phyloP scores from a whole-genome alignment of 2,329 filamentous ascomycete genomes.

The Knufia petricola region DNA sequence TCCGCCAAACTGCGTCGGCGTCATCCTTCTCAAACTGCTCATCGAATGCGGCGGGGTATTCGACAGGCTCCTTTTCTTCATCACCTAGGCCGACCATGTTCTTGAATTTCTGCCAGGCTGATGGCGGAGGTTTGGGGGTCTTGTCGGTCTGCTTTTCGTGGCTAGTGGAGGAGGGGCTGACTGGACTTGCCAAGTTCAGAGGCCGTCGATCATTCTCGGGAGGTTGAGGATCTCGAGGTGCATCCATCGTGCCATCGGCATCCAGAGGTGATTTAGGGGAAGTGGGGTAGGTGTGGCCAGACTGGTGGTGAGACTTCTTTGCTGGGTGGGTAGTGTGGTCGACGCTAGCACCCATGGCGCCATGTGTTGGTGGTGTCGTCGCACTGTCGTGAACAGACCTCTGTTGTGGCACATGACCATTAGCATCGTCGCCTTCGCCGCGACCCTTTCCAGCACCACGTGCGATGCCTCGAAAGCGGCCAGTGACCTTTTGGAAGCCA shows the following conservation, averaged over 20 bases:
- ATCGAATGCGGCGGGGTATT: conserved; percentile 57
- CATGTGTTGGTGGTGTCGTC: neutral
- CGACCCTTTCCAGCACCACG: conserved; percentile 32
- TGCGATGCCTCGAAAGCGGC: conserved; percentile 35
- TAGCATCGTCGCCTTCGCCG: conserved; percentile 28
- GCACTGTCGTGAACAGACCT: neutral
- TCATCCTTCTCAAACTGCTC: conserved; percentile 52
- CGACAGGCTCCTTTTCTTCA: conserved; percentile 19
- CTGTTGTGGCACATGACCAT: conserved; percentile 25
- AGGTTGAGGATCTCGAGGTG: neutral
- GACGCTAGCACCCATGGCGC: neutral
- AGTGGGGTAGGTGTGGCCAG: neutral
- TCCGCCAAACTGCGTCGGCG: conserved; percentile 65
- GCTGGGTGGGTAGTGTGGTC: neutral
- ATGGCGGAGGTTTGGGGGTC: neutral
- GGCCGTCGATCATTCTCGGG: conserved; percentile 10
- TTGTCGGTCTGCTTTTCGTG: neutral
- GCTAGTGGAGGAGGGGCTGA: conserved; percentile 2
- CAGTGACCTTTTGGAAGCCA: conserved; percentile 38
- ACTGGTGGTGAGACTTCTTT: neutral
- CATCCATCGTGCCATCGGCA: conserved; percentile 9
- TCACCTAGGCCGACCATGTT: conserved; percentile 16
- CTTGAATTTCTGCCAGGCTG: conserved; percentile 14
- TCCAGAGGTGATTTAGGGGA: conserved; percentile 6
- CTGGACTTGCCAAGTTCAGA: conserved; percentile 5